A percentile compares a stretch with the other conserved stretches of the same genome.
Evolutionary conservation across 1,284 basidiomycete species (phyloP).

Genomic region (Ganoderma leucocontextum): DNA sequence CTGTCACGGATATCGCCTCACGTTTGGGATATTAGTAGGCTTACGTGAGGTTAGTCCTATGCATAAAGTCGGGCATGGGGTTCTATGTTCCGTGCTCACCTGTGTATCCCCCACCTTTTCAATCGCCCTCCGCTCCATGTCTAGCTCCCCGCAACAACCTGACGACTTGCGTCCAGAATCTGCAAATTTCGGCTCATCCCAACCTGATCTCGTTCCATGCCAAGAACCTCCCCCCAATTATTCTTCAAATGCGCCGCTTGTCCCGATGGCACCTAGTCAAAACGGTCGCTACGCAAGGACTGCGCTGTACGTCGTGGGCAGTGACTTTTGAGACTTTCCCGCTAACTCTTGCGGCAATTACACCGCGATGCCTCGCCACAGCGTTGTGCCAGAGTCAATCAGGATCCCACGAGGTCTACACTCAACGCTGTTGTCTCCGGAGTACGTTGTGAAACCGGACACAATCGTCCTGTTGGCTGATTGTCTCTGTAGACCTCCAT

Average conservation of each 20-base stretch:
- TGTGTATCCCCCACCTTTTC: neutral
- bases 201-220: neutral
- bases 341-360: neutral
- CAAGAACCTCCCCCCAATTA: conserved; percentile 16
- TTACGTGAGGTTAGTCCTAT: neutral
- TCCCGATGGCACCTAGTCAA: conserved; percentile 27
- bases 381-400: conserved; percentile 18
- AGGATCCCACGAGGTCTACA: conserved; percentile 23
- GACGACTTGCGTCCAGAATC: neutral
- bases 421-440: conserved; percentile 8
- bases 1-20: neutral
- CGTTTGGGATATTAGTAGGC: neutral
- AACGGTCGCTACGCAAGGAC: conserved; percentile 31
- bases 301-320: conserved; percentile 13
- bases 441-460: conserved; percentile 3
- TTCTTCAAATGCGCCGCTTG: conserved; percentile 1
- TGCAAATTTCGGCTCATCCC: neutral
- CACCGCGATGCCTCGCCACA: neutral
- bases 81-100: neutral
- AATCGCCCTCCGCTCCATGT: neutral
- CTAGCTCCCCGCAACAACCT: neutral
- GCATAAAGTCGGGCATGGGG: neutral
- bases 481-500: conserved; percentile 12
- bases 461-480: neutral
- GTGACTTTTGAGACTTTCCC: neutral